Conservation (phyloP, 139 green algal genomes). For the Parachlorella kessleri region DNA sequence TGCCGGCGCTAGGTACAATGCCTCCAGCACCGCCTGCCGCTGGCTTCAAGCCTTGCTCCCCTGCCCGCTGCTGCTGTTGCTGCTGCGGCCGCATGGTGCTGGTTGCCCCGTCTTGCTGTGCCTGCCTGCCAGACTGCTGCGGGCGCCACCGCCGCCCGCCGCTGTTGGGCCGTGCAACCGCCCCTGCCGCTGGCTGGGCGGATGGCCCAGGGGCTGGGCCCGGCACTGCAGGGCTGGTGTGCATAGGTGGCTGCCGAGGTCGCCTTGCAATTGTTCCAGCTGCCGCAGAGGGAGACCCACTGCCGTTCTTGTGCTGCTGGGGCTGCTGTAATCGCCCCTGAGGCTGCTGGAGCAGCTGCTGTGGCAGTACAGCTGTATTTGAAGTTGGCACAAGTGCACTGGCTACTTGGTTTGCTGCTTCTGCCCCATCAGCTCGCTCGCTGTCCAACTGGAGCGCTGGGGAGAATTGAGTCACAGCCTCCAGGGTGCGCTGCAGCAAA, state of each 20-base stretch:
- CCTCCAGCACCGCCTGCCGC: background rate
- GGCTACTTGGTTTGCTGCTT: too few relatives aligned
- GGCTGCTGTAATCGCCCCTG: too few relatives aligned
- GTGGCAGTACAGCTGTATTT: too few relatives aligned
- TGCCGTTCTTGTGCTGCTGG: too few relatives aligned
- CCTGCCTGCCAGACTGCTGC: background rate
- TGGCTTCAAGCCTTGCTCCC: background rate
- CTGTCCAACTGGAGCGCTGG: too few relatives aligned
- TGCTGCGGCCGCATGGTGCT: slow-evolving; percentile 18
- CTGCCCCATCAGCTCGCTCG: too few relatives aligned
- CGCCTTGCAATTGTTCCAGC: too few relatives aligned
- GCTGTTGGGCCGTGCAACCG: background rate
- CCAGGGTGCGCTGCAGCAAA: background rate
- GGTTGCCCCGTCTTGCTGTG: too few relatives aligned
- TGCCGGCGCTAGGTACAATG: background rate
- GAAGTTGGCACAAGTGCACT: too few relatives aligned
- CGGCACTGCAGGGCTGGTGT: slow-evolving; percentile 22
- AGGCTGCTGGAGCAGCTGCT: too few relatives aligned
- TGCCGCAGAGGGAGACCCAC: too few relatives aligned
- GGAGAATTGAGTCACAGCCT: background rate
- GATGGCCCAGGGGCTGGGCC: background rate
- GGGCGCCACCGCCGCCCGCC: slow-evolving; percentile 5
- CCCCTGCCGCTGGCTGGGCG: background rate
- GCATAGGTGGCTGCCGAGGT: background rate
- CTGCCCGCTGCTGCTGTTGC: slow-evolving; percentile 1